Base-by-base conservation (phyloP, 73 alveolate genomes). In the Loxodes magnus region DNA sequence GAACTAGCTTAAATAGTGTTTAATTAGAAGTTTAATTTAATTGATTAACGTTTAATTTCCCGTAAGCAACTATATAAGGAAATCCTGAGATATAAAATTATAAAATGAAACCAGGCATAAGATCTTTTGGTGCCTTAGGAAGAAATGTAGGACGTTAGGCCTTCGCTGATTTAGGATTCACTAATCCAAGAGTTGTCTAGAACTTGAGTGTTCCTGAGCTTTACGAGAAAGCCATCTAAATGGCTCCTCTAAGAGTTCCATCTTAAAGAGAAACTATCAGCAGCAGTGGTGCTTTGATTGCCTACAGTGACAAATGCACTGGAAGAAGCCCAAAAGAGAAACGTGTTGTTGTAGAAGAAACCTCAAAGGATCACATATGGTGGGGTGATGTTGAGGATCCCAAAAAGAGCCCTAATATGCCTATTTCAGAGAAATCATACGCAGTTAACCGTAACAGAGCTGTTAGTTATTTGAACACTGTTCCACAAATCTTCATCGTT, bases 341-440 rank as follows among this genome's bases (percentile, higher is more conserved):
- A 85, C 63, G 96, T 21, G 75, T 84, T 17, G 96, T 84, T 20
- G 39, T 19, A 23, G 96, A 84, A 43, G 87, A 79, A 2, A 38
- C 67, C 29, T 64, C 92, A 9, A 43, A 54, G 43, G 82, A 77
- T 36, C 76, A 77, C 46, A 48, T 84, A 6, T 84, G 96, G 96
- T 84, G 96, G 96, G 92, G 92, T 15, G 31, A 43, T 21, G 96
- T 84, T 38, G n/a, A n/a, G n/a, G n/a, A n/a, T n/a, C n/a, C n/a
- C n/a, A n/a, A n/a, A n/a, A n/a, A n/a, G n/a, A n/a, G n/a, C n/a
- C n/a, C n/a, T n/a, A 84, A 84, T 74, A 67, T 73, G 50, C 85
- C 82, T 10, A 65, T 84, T 21, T 9, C 71, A 28, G 87, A 77
- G 44, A 43, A 51, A 29, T 67, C 83, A 22, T 84, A 46, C 76